Evolutionary conservation across 2,329 filamentous ascomycete species (phyloP).

Genomic region (Sporothrix variecibatus): DNA sequence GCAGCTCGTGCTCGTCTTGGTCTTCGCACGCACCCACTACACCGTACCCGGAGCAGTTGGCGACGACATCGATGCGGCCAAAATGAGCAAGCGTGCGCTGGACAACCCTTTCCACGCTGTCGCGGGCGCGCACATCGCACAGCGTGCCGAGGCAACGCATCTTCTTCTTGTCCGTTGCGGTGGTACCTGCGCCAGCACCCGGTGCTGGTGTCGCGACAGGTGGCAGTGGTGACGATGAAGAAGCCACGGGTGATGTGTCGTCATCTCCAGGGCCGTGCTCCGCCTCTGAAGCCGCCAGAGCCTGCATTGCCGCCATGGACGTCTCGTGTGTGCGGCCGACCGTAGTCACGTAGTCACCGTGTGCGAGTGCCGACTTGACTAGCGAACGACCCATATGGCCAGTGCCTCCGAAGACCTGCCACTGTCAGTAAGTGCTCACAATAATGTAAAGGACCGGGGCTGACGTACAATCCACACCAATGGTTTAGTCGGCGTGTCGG

Average conservation of each 20-base stretch:
- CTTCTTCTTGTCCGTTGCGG: slow-evolving; percentile 52
- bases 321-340: slow-evolving; percentile 84
- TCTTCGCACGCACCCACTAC: slow-evolving; percentile 96
- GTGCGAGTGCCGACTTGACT: slow-evolving; percentile 76
- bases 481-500: slow-evolving; percentile 68
- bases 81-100: slow-evolving; percentile 71
- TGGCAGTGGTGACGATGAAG: slow-evolving; percentile 43
- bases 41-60: slow-evolving; percentile 92
- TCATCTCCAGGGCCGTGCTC: slow-evolving; percentile 50
- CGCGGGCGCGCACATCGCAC: slow-evolving; percentile 83
- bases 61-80: slow-evolving; percentile 82
- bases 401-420: slow-evolving; percentile 88
- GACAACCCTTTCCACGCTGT: slow-evolving; percentile 74
- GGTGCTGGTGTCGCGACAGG: neutral
- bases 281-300: slow-evolving; percentile 53
- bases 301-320: slow-evolving; percentile 68
- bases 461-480: slow-evolving; percentile 81
- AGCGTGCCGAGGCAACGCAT: slow-evolving; percentile 75
- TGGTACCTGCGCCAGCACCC: slow-evolving; percentile 36
- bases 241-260: slow-evolving; percentile 52
- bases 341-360: slow-evolving; percentile 81
- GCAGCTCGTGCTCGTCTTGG: slow-evolving; percentile 91
- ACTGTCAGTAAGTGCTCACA: neutral
- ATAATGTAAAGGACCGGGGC: neutral
- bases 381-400: slow-evolving; percentile 94